phyloP scores from a whole-genome alignment of 176 grass and related monocot species.

The Alopecurus myosuroides region DNA sequence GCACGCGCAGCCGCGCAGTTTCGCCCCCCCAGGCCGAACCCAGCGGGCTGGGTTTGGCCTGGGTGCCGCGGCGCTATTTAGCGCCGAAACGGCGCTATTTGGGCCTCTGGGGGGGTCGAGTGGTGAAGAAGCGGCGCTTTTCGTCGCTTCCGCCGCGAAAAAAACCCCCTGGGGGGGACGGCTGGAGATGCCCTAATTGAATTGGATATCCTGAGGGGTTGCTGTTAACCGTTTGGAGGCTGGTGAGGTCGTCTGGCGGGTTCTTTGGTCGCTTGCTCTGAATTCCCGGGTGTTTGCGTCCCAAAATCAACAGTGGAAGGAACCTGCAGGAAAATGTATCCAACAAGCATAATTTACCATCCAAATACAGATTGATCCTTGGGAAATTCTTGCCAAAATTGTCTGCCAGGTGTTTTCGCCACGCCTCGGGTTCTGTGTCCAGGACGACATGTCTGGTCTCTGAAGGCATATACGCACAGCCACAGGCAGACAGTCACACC shows the following conservation, averaged over 20 bases:
- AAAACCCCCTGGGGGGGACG: too few relatives aligned
- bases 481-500: background rate
- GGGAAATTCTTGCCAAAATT: background rate
- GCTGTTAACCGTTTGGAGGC: background rate
- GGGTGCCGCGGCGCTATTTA: too few relatives aligned
- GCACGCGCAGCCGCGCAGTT: too few relatives aligned
- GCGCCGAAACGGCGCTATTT: too few relatives aligned
- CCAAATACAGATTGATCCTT: background rate
- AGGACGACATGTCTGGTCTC: background rate
- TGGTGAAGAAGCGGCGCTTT: too few relatives aligned
- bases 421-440: background rate
- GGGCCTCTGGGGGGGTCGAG: too few relatives aligned
- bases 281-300: background rate
- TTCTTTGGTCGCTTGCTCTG: conserved; percentile 13
- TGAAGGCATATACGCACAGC: background rate
- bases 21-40: too few relatives aligned
- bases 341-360: background rate
- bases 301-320: background rate
- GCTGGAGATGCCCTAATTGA: too few relatives aligned
- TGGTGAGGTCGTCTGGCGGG: background rate
- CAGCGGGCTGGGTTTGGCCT: too few relatives aligned
- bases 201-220: background rate
- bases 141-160: too few relatives aligned
- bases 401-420: background rate
- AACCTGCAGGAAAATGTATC: background rate